Percentiles rank a stretch among this genome's conserved stretches.
phyloP scores from a whole-genome alignment of 2,329 filamentous ascomycete species.

The Aspergillus felis region DNA sequence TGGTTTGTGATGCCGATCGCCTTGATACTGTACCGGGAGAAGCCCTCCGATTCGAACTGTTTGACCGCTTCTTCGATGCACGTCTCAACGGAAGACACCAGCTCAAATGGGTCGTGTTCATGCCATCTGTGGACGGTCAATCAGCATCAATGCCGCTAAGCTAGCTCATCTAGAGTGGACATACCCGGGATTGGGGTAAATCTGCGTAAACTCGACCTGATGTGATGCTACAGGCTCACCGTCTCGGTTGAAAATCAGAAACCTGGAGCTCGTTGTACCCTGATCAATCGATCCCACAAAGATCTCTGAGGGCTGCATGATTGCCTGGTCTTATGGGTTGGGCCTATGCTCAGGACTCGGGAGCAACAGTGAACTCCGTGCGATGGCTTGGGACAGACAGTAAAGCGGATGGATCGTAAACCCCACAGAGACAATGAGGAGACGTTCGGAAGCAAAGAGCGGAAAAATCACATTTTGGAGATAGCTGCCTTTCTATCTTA shows the following conservation, averaged over 20 bases:
- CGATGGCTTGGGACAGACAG: background rate
- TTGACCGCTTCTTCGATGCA: conserved; percentile 73
- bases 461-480: background rate
- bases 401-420: background rate
- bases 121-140: conserved; percentile 62
- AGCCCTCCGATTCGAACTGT: conserved; percentile 64
- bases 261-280: conserved; percentile 82
- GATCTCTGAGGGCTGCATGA: conserved; percentile 23
- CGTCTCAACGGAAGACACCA: conserved; percentile 68
- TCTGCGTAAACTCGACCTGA: conserved; percentile 80
- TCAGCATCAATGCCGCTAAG: background rate
- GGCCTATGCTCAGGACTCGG: background rate
- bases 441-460: background rate
- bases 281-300: conserved; percentile 88
- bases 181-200: conserved; percentile 80
- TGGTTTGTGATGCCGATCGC: conserved; percentile 85
- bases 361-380: background rate
- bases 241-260: conserved; percentile 79
- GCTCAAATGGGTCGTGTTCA: conserved; percentile 75
- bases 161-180: conserved; percentile 26
- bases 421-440: background rate
- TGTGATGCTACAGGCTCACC: conserved; percentile 76
- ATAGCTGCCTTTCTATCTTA: background rate
- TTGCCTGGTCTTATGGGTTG: background rate
- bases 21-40: conserved; percentile 62